Evolutionary conservation across 495 filamentous ascomycete species (phyloP), one percentile per base, ranked within the genome.

Genomic region (Aspergillus avenaceus): DNA sequence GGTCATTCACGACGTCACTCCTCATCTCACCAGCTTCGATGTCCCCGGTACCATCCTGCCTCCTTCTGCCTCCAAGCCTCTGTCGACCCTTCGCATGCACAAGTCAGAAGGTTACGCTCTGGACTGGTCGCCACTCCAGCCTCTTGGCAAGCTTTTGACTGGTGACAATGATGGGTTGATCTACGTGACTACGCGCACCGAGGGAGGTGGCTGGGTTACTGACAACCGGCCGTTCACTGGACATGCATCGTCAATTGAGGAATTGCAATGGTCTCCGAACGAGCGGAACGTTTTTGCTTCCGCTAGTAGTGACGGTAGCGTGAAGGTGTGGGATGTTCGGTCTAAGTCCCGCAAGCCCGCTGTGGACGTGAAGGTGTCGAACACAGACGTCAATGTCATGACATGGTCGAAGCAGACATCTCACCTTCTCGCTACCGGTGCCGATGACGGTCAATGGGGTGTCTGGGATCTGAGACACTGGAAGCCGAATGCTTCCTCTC

Each of bases 391-490:
- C 51, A 98, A 98, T 59, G 93, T 98, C 25, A 86, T 97, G 71
- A 91, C 85, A 49, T 98, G 93, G 93, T 92, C 88, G 22, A 79
- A 81, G 31, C 82, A 88, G 62, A 95, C 90, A 1, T 81, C 83
- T 16, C 87, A 97, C 64, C 81, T 98, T 5, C 82, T 98, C 9
- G 91, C 93, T 0, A 91, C 91, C 3, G 93, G 93, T 21, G 90
- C 88, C 24, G 93, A 98, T 58, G 91, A 97, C 62, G 93, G 93
- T 5, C 84, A 85, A 25, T 97, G 91, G 90, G 90, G 82, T 0
- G 91, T 97, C 11, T 98, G 93, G 93, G 93, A 98, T 67, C 69
- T 98, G 56, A 80, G 93, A 49, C 87, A 92, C 58, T 97, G 93
- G 87, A 96, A 95, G 70, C 84, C 87, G 1, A 77, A 73, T 54